Evolutionary conservation across 176 grass and related monocot species (phyloP), one percentile per base, ranked within the genome.

Genomic region (Luzula sylvatica): DNA sequence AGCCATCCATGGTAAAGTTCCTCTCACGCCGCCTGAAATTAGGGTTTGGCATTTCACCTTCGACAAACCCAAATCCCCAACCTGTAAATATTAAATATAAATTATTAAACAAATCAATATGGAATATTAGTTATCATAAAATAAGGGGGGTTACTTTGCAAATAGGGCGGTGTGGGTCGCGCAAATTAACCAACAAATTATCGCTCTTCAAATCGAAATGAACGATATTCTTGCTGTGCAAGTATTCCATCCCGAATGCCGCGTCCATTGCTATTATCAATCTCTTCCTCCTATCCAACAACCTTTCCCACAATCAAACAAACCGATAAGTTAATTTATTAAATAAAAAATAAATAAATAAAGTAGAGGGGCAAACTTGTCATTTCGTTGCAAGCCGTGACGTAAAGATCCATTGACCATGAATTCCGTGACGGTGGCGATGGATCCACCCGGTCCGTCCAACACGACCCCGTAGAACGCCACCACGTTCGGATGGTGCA

Each of bases 331-430:
- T n/a, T n/a, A n/a, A n/a, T n/a, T n/a, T n/a, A n/a, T n/a, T n/a
- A 17, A 71, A 62, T 51, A 57, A 11, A 24, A 52, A 70, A 48
- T 8, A 7, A 49, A 70, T 21, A 67, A 13, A 2, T 42, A 47
- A 26, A 51, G 11, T 30, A 35, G 60, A 48, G 51, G n/a, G 54
- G 28, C 65, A 17, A 59, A 99, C 93, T 80, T 99, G 48, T 80
- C 66, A 80, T 92, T 99, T 70, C 79, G 89, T 42, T 86, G 82
- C 52, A 99, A 74, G 56, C 78, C 86, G 5, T 62, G 80, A 49
- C 86, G 74, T 53, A 99, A 87, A 58, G 93, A 99, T 15, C 93
- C 93, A 72, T 99, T 99, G 70, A 99, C 82, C 93, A 99, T 99
- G 58, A 72, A 99, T 70, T 99, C 93, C 3, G 93, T 99, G 30